A percentile compares a stretch with the other conserved stretches of the same genome.
phyloP scores from a whole-genome alignment of 2,329 filamentous ascomycete genomes.

The Ceratocystiopsis sp. region DNA sequence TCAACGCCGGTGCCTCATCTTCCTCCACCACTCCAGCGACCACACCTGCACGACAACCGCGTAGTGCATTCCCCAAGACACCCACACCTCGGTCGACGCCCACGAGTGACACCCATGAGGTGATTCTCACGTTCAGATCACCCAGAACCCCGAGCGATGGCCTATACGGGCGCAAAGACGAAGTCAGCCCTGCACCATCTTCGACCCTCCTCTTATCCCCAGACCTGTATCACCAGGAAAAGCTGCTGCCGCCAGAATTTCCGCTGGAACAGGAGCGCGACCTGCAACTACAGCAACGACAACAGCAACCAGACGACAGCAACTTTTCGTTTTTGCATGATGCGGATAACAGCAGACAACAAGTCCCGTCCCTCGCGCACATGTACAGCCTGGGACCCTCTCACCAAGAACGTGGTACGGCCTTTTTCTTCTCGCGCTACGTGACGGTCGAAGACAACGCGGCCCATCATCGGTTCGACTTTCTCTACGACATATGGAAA shows the following conservation, averaged over 20 bases:
- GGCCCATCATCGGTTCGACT: conserved; percentile 33
- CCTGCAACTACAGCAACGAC: not conserved
- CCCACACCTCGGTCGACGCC: not conserved
- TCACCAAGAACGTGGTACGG: conserved; percentile 26
- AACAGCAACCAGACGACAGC: conserved; percentile 15
- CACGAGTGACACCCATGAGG: not conserved
- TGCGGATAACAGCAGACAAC: conserved; percentile 13
- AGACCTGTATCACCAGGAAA: too few relatives aligned
- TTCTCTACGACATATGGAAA: conserved; percentile 35
- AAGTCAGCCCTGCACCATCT: not conserved
- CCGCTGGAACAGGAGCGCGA: not conserved
- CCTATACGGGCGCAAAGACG: not conserved
- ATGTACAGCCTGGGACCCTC: conserved; percentile 17
- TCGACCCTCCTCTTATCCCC: too few relatives aligned
- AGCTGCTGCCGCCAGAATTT: too few relatives aligned
- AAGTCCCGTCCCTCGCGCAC: conserved; percentile 13
- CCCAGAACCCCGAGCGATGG: too few relatives aligned
- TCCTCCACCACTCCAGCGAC: not conserved
- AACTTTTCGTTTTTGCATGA: too few relatives aligned
- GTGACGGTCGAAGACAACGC: conserved; percentile 27
- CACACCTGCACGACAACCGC: too few relatives aligned
- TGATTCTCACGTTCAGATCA: too few relatives aligned
- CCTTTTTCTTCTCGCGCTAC: conserved; percentile 34
- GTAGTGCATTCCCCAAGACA: not conserved
- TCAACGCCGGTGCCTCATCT: conserved; percentile 3